phyloP scores from a whole-genome alignment of 2,329 filamentous ascomycete genomes.

The Fusarium subglutinans region DNA sequence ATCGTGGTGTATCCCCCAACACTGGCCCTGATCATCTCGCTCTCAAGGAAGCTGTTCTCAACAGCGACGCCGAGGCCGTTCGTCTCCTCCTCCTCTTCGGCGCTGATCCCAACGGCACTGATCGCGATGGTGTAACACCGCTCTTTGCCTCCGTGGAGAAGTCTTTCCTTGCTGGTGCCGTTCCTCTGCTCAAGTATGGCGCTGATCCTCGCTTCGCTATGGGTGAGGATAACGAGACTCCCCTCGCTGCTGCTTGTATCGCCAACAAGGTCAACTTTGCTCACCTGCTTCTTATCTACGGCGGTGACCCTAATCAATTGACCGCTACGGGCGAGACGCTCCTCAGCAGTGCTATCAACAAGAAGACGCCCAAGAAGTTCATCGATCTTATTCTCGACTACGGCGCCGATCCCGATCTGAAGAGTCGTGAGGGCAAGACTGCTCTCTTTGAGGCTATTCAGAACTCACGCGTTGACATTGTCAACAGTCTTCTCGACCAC shows the following conservation, averaged over 20 bases:
- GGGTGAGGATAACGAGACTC: constrained; percentile 62
- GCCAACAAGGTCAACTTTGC: constrained; percentile 65
- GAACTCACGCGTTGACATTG: constrained; percentile 64
- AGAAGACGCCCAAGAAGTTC: constrained; percentile 62
- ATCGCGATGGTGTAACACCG: constrained; percentile 60
- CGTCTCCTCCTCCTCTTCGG: constrained; percentile 66
- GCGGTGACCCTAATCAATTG: constrained; percentile 64
- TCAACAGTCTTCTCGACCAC: constrained; percentile 60
- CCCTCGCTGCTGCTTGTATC: constrained; percentile 60
- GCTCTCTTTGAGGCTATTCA: constrained; percentile 71
- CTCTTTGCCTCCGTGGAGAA: constrained; percentile 61
- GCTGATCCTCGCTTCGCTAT: constrained; percentile 64
- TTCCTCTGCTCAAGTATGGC: constrained; percentile 71
- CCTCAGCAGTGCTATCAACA: constrained; percentile 68
- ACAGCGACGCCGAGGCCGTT: constrained; percentile 62
- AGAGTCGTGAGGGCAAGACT: constrained; percentile 70
- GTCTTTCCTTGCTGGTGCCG: constrained; percentile 65
- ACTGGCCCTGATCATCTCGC: constrained; percentile 56
- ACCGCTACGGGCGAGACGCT: constrained; percentile 68
- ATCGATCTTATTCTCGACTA: constrained; percentile 69
- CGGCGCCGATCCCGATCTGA: constrained; percentile 65
- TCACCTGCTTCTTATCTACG: constrained; percentile 69
- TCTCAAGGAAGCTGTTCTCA: constrained; percentile 62
- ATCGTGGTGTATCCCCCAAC: constrained; percentile 65
- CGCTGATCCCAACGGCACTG: constrained; percentile 63